Evolutionary conservation across 495 filamentous ascomycete genomes (phyloP).

Genomic region (Penicillium taxi): DNA sequence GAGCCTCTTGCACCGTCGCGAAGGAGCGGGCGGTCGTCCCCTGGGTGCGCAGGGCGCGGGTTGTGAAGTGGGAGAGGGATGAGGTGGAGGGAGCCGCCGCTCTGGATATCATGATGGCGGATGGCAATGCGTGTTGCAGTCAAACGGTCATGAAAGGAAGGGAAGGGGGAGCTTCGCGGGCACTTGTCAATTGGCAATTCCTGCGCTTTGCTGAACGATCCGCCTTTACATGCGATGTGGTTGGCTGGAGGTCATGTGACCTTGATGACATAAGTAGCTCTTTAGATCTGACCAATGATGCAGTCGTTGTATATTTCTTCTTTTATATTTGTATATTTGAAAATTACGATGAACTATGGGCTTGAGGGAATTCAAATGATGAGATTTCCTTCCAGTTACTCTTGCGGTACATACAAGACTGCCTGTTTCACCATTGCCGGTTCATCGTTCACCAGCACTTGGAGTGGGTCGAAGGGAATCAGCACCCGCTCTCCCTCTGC

Average conservation of each 20-base stretch:
- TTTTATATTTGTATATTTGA: neutral
- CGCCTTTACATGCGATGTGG: conserved; percentile 34
- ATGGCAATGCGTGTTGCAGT: conserved; percentile 23
- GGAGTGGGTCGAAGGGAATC: conserved; percentile 31
- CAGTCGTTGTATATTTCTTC: neutral
- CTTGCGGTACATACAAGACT: conserved; percentile 37
- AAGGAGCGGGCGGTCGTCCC: conserved; percentile 55
- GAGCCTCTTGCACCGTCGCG: conserved; percentile 83
- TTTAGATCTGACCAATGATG: too few relatives aligned
- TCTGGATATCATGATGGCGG: conserved; percentile 45
- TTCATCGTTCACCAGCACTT: conserved; percentile 19
- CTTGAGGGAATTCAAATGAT: too few relatives aligned
- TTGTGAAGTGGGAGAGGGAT: conserved; percentile 45
- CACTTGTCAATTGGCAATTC: conserved; percentile 43
- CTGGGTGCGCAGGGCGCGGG: conserved; percentile 48
- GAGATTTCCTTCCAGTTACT: conserved; percentile 7
- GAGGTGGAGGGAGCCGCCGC: conserved; percentile 42
- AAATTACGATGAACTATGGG: neutral
- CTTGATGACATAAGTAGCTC: too few relatives aligned
- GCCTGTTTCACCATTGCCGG: conserved; percentile 26
- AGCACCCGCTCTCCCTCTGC: conserved; percentile 33
- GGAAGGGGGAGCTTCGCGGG: conserved; percentile 28
- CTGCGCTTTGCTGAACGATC: conserved; percentile 42
- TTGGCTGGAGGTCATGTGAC: conserved; percentile 32
- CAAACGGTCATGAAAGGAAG: conserved; percentile 22